These are phyloP conservation scores for Puccinia sorghi DNA, from an alignment of 1,284 basidiomycete genomes.

Conservation along the genomic window DNA sequence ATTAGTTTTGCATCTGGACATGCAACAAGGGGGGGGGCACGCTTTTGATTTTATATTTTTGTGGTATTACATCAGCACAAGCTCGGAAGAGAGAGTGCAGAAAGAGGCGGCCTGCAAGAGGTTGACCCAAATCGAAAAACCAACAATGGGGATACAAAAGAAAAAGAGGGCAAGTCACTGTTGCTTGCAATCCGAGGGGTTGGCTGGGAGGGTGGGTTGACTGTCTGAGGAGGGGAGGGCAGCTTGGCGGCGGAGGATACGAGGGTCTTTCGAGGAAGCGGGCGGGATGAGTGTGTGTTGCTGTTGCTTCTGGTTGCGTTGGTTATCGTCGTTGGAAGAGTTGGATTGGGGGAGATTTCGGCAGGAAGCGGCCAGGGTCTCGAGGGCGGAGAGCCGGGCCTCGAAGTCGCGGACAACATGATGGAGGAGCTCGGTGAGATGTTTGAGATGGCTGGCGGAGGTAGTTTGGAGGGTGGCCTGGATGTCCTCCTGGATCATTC, in stretches of 20 bases:
- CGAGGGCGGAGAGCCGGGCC: background rate
- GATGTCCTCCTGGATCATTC: conserved; percentile 24
- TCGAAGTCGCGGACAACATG: background rate
- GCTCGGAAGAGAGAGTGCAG: no score
- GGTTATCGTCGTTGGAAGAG: no score
- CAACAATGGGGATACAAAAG: no score
- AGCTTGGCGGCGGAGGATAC: background rate
- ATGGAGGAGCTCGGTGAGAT: conserved; percentile 3
- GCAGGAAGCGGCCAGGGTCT: background rate
- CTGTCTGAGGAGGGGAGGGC: background rate
- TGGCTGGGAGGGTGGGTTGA: background rate
- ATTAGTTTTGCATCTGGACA: no score
- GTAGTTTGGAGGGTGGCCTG: background rate
- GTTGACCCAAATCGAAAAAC: no score
- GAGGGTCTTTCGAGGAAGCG: background rate
- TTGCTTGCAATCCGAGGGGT: background rate
- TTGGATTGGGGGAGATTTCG: background rate
- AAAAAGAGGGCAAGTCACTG: background rate
- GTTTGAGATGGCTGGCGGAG: background rate
- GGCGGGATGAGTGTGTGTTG: background rate
- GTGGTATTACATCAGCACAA: no score
- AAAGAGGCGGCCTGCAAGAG: no score
- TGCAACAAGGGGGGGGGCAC: no score
- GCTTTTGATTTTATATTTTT: no score
- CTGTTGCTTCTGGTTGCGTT: no score